A percentile compares a stretch with the other conserved stretches of the same genome.
These are phyloP conservation scores for Xylaria sp. DNA, from an alignment of 2,329 filamentous ascomycete genomes.

Conservation along the genomic window DNA sequence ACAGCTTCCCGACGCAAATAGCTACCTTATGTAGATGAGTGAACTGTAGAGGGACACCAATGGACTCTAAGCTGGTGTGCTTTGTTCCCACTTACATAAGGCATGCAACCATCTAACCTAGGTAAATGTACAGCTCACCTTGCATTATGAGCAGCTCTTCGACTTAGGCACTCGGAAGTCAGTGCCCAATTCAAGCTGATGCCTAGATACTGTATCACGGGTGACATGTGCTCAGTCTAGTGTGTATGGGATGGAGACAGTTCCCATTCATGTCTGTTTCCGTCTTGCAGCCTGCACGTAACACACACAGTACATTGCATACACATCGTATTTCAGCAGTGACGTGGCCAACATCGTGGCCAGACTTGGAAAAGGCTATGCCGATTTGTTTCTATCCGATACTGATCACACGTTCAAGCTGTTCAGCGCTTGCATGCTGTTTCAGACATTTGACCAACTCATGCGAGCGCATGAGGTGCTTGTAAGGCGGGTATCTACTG, in stretches of 20 bases:
- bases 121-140: conserved; percentile 11
- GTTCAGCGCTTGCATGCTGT: neutral
- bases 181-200: neutral
- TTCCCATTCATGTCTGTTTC: neutral
- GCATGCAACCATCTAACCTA: neutral
- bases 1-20: neutral
- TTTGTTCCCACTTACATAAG: neutral
- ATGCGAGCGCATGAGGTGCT: neutral
- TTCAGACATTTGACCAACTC: neutral
- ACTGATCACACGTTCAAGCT: neutral
- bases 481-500: conserved; percentile 12
- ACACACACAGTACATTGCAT: neutral
- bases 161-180: neutral
- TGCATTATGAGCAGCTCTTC: neutral
- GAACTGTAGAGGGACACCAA: neutral
- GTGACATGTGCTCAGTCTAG: neutral
- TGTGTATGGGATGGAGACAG: no score
- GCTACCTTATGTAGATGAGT: neutral
- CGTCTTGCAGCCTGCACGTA: neutral
- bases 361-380: neutral
- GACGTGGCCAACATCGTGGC: conserved; percentile 3
- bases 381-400: conserved; percentile 3
- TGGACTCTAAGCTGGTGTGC: neutral
- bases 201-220: neutral
- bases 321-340: neutral